Conservation (phyloP, 257 asterid species). For the Plantago ovata region DNA sequence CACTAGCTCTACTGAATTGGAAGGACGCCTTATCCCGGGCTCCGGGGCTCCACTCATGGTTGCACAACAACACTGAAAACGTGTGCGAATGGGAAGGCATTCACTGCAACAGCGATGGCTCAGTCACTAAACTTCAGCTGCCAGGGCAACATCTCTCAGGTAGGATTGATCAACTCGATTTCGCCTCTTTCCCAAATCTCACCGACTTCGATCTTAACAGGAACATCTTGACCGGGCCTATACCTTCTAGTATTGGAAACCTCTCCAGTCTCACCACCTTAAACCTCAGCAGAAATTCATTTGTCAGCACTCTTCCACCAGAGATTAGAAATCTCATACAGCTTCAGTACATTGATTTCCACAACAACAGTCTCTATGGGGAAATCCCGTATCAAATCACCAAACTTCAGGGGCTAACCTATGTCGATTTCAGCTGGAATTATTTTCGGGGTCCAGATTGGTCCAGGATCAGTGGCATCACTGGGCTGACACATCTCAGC, state of each 20-base stretch:
- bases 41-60: slow-evolving; percentile 51
- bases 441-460: slow-evolving; percentile 51
- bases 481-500: slow-evolving; percentile 40
- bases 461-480: slow-evolving; percentile 49
- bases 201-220: slow-evolving; percentile 30
- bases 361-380: slow-evolving; percentile 52
- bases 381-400: slow-evolving; percentile 52
- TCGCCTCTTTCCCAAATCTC: slow-evolving; percentile 44
- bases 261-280: slow-evolving; percentile 40
- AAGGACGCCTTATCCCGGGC: slow-evolving; percentile 34
- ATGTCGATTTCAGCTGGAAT: slow-evolving; percentile 66
- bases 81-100: slow-evolving; percentile 70
- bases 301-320: slow-evolving; percentile 41
- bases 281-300: slow-evolving; percentile 60
- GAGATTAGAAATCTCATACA: slow-evolving; percentile 53
- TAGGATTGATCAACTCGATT: slow-evolving; percentile 36
- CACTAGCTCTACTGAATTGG: slow-evolving; percentile 61
- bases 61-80: slow-evolving; percentile 33
- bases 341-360: slow-evolving; percentile 42
- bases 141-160: slow-evolving; percentile 35
- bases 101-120: slow-evolving; percentile 35
- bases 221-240: slow-evolving; percentile 51
- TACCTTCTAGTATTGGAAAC: slow-evolving; percentile 60
- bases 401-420: slow-evolving; percentile 44
- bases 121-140: slow-evolving; percentile 43